Evolutionary conservation across 306 rosid genomes (phyloP), one percentile per base, ranked within the genome.

Genomic region (Pyrus betulifolia): DNA sequence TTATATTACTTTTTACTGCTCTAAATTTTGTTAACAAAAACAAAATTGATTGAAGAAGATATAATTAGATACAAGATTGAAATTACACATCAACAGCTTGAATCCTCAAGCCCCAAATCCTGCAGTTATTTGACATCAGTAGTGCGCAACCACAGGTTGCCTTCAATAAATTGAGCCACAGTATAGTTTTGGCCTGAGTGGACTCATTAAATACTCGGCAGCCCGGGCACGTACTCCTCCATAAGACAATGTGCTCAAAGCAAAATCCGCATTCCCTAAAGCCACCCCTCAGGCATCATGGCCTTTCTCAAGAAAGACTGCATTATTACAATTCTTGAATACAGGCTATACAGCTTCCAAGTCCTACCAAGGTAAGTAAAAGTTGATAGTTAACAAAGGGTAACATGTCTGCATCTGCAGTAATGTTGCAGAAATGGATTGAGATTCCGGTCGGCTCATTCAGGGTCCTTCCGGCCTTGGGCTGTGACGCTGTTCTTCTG

Each of bases 401-500:
- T 10, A n/a, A 12, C 27, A 94, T 85, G 58, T 87, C 97, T 0
- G 89, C 74, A 65, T 92, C 96, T 3, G 89, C 97, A 0, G 91
- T 60, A 9, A 95, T 77, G 77, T 83, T 90, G 81, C 97, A 88
- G 82, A 89, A 90, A 58, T 95, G 98, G 85, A 95, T 42, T 17
- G 97, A 88, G 81, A 89, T 90, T 12, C 98, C 98, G 0, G 96
- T 85, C 46, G 98, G 85, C 46, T 95, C 84, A 22, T 84, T 83
- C 4, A 84, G 87, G 87, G 79, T 88, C 92, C 76, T 88, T 95
- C 28, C 98, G 83, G 1, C 98, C 96, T 0, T 95, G 98, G 7
- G 97, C 97, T 0, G 98, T 95, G 76, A 95, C 55, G 15, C 93
- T 89, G 88, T 95, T 95, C 74, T 95, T 95, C 61, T 95, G 98